A percentile compares a stretch with the other conserved stretches of the same genome.
These are phyloP conservation scores for Halteria grandinella DNA, from an alignment of 73 alveolate genomes.

Conservation along the genomic window DNA sequence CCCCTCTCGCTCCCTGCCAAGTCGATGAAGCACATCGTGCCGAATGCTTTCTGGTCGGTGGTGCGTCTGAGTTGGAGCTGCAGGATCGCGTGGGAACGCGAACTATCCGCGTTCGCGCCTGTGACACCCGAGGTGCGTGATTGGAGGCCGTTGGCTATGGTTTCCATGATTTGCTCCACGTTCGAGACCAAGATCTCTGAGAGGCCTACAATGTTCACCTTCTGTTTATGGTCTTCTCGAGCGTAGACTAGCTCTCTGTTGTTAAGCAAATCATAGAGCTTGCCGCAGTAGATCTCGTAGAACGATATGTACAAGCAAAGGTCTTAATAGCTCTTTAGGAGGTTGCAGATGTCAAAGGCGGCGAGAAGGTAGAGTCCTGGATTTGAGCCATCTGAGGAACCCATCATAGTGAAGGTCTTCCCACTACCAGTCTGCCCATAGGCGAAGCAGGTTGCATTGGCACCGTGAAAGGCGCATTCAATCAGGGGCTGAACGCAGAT, in stretches of 20 bases:
- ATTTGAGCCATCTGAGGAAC: conserved; percentile 67
- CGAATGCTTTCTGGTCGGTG: conserved; percentile 77
- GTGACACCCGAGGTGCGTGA: conserved; percentile 94
- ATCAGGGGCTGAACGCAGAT: conserved; percentile 96
- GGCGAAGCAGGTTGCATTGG: conserved; percentile 95
- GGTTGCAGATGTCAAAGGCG: conserved; percentile 91
- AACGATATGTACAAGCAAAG: conserved; percentile 90
- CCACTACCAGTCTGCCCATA: conserved; percentile 97
- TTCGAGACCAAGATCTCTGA: conserved; percentile 77
- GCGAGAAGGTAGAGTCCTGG: conserved; percentile 99
- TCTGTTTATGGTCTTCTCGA: conserved; percentile 99
- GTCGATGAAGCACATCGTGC: conserved; percentile 97
- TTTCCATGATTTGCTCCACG: conserved; percentile 88
- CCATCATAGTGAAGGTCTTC: conserved; percentile 90
- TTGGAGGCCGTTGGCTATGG: conserved; percentile 87
- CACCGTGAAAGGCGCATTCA: conserved; percentile 92
- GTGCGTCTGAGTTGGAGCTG: conserved; percentile 80
- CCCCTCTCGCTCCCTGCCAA: conserved; percentile 99
- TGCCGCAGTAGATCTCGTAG: conserved; percentile 99
- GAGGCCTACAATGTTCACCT: conserved; percentile 96
- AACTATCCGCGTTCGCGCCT: conserved; percentile 94
- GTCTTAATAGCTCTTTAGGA: conserved; percentile 77
- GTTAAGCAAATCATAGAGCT: conserved; percentile 97
- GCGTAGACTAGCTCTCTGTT: conserved; percentile 89
- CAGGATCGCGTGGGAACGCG: conserved; percentile 94